Base-by-base conservation (phyloP, 2,329 filamentous ascomycete genomes). In the Cercospora janseana region DNA sequence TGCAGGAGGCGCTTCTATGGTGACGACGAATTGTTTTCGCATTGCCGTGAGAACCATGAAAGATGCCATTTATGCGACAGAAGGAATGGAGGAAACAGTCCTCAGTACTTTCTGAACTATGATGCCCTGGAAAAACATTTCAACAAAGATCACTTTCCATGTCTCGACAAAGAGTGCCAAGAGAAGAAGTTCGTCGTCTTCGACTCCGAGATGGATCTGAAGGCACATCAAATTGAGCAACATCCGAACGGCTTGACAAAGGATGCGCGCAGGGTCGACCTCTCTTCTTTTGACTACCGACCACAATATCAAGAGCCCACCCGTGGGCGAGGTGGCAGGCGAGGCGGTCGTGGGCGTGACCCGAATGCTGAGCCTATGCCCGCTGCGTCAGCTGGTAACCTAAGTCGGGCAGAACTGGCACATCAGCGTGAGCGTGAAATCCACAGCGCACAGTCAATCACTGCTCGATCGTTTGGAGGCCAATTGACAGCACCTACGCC, bases 181-280 rank as follows among this genome's bases (percentile, higher is more conserved):
- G 93, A 97, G 61, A 95, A 95, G 79, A 97, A 96, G 67, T 96
- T 97, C 66, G 87, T 97, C 23, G 93, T 97, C 0, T 98, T 98
- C 61, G 88, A 89, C 48, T 91, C 90, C 0, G 88, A 96, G 64
- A 84, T 98, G 76, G 93, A 98, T 63, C 73, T 98, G 38, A 95
- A 97, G 68, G 93, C 87, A 3, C 93, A 98, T 70, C 88, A 95
- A 67, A 72, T 98, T 7, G 85, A 87, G 60, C 81, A 85, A 46
- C 93, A 98, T 66, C 88, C 85, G 0, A 82, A 84, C 60, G 81
- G 85, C 0, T 69, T 94, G 18, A 88, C 89, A 6, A 96, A 95
- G 63, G 87, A 96, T 67, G 88, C 89, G 4, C 80, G 91, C 43
- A 73, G 86, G 18, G 91, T 98, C 4, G 88, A 97, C 66, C 84